phyloP scores from a whole-genome alignment of 2,329 filamentous ascomycete species.

The Mariannaea sp. region DNA sequence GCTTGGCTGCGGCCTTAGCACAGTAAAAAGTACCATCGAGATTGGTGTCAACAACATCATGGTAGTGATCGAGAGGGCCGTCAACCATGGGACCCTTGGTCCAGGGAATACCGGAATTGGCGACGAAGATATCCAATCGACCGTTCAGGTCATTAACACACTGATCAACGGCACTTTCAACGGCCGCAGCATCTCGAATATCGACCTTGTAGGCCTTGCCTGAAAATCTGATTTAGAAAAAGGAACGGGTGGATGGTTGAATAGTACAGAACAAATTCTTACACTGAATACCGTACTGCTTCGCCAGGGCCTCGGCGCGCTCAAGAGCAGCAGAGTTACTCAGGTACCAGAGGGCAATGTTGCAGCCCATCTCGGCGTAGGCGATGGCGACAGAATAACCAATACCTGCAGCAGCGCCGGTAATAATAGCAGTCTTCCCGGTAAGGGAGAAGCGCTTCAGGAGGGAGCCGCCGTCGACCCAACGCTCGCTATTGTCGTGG shows the following conservation, averaged over 20 bases:
- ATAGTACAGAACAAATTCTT: slow-evolving; percentile 28
- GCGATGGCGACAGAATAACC: slow-evolving; percentile 65
- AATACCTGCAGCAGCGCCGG: slow-evolving; percentile 67
- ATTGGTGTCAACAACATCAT: slow-evolving; percentile 69
- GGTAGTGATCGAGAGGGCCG: slow-evolving; percentile 67
- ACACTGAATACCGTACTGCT: slow-evolving; percentile 68
- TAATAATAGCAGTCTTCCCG: slow-evolving; percentile 69
- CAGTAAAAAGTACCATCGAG: slow-evolving; percentile 77
- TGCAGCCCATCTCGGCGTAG: slow-evolving; percentile 68
- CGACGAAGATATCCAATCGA: slow-evolving; percentile 75
- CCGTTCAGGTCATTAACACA: slow-evolving; percentile 69
- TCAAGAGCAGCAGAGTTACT: slow-evolving; percentile 64
- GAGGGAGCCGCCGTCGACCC: slow-evolving; percentile 33
- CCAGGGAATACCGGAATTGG: slow-evolving; percentile 77
- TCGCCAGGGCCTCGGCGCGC: slow-evolving; percentile 63
- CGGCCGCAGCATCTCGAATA: slow-evolving; percentile 55
- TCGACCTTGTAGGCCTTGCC: slow-evolving; percentile 65
- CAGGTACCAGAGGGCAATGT: slow-evolving; percentile 71
- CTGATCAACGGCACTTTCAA: slow-evolving; percentile 53
- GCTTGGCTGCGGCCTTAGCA: slow-evolving; percentile 67
- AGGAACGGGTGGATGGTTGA: slow-evolving; percentile 12
- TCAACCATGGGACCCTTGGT: slow-evolving; percentile 69
- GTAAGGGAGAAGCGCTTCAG: slow-evolving; percentile 61
- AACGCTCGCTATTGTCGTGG: slow-evolving; percentile 29
- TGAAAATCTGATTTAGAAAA: slow-evolving; percentile 45